Percentiles rank a stretch among this genome's conserved stretches.
These are phyloP conservation scores for Aspergillus neoniger DNA, from an alignment of 2,329 filamentous ascomycete genomes.

Conservation along the genomic window DNA sequence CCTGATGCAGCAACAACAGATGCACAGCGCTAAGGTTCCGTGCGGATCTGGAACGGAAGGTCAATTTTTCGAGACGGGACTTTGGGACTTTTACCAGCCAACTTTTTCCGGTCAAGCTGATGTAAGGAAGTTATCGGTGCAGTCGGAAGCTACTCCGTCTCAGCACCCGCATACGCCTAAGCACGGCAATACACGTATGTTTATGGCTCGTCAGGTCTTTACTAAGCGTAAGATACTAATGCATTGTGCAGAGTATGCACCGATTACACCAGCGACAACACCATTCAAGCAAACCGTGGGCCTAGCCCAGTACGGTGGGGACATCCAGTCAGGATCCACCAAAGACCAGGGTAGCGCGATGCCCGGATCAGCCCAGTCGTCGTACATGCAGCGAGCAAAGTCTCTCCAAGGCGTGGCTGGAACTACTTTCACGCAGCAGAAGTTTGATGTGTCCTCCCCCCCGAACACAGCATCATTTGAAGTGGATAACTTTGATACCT, in stretches of 20 bases:
- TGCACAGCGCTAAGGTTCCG: constrained; percentile 20
- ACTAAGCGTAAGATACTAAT: constrained; percentile 24
- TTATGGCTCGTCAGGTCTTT: not conserved
- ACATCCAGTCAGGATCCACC: constrained; percentile 42
- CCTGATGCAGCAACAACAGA: constrained; percentile 34
- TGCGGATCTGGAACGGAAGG: constrained; percentile 23
- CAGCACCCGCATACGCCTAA: constrained; percentile 64
- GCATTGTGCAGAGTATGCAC: constrained; percentile 57
- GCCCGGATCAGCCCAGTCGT: constrained; percentile 35
- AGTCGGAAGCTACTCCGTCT: constrained; percentile 39
- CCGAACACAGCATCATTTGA: constrained; percentile 55
- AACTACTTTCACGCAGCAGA: constrained; percentile 37
- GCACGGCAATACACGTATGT: constrained; percentile 62
- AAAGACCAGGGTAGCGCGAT: constrained; percentile 39
- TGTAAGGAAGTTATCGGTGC: constrained; percentile 41
- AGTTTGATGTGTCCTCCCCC: constrained; percentile 56
- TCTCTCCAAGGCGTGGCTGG: constrained; percentile 49
- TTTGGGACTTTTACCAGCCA: constrained; percentile 31
- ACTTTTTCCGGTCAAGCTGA: constrained; percentile 26
- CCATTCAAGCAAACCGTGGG: constrained; percentile 51
- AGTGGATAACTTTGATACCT: constrained; percentile 52
- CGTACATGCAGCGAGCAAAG: constrained; percentile 48
- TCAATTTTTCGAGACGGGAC: constrained; percentile 26
- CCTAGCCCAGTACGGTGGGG: constrained; percentile 41
- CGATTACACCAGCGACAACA: constrained; percentile 68